Evolutionary conservation across 129 eudicot genomes (phyloP).

Genomic region (Solidago caesia): DNA sequence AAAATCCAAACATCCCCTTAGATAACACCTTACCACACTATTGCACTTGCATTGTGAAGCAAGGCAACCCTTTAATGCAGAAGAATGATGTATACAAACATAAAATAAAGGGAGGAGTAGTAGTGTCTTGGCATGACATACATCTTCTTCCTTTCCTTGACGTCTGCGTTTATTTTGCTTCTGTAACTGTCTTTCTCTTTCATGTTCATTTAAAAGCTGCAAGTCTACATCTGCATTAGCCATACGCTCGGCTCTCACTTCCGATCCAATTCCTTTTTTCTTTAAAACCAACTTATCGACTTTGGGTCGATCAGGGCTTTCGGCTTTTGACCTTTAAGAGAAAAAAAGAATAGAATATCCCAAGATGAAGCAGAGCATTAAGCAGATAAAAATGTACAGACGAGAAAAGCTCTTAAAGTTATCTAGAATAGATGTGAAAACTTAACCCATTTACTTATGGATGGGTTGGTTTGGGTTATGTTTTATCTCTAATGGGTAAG

Average conservation of each 20-base stretch:
- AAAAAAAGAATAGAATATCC: neutral
- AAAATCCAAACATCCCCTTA: neutral
- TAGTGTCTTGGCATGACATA: conserved; percentile 36
- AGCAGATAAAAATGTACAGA: conserved; percentile 16
- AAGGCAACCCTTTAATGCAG: neutral
- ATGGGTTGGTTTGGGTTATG: neutral
- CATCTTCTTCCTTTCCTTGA: conserved; percentile 93
- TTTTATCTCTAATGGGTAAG: neutral
- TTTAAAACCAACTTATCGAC: conserved; percentile 65
- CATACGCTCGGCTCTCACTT: conserved; percentile 92
- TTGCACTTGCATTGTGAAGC: neutral
- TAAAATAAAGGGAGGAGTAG: neutral
- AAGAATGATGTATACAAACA: neutral
- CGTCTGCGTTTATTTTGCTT: conserved; percentile 90
- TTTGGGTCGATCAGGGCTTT: conserved; percentile 54
- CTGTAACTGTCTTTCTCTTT: conserved; percentile 73
- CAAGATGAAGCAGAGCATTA: neutral
- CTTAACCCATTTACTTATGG: neutral
- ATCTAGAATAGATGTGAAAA: neutral
- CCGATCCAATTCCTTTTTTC: conserved; percentile 92
- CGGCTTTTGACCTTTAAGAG: conserved; percentile 49
- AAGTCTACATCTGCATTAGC: conserved; percentile 84
- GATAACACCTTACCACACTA: neutral
- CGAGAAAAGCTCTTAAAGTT: neutral
- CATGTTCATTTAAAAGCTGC: conserved; percentile 70